Conservation (phyloP, 345 rosid genomes). For the Streptanthus diversifolius region DNA sequence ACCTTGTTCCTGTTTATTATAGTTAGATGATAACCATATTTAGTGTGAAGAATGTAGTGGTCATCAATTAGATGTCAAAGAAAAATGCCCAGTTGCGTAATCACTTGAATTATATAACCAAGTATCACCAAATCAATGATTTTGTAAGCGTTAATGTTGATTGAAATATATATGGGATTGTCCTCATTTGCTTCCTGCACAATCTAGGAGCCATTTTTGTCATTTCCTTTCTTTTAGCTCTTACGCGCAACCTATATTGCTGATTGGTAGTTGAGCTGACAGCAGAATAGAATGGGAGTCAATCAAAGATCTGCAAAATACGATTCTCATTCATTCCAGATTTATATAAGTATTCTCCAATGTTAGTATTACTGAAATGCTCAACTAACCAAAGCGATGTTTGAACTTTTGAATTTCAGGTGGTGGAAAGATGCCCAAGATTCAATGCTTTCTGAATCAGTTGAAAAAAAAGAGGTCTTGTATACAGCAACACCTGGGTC, state of each 20-base stretch:
- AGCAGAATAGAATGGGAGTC: neutral
- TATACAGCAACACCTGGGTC: slow-evolving; percentile 63
- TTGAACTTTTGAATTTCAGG: slow-evolving; percentile 41
- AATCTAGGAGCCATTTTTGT: neutral
- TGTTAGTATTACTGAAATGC: neutral
- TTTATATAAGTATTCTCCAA: neutral
- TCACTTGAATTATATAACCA: neutral
- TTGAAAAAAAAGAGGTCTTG: slow-evolving; percentile 57
- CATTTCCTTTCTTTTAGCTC: neutral
- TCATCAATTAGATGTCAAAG: neutral
- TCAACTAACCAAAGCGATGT: neutral
- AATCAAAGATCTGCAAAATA: neutral
- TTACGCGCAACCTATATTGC: neutral
- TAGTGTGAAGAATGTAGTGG: neutral
- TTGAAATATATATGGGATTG: neutral
- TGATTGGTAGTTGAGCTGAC: neutral
- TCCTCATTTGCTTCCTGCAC: neutral
- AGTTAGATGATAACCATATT: neutral
- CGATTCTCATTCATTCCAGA: neutral
- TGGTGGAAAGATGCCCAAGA: slow-evolving; percentile 94
- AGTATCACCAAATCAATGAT: no score
- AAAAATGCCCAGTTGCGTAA: no score
- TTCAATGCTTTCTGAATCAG: slow-evolving; percentile 43
- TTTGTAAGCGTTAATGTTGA: neutral
- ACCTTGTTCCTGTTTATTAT: neutral